phyloP scores from a whole-genome alignment of 306 rosid species.

The Prunus kanzakura region DNA sequence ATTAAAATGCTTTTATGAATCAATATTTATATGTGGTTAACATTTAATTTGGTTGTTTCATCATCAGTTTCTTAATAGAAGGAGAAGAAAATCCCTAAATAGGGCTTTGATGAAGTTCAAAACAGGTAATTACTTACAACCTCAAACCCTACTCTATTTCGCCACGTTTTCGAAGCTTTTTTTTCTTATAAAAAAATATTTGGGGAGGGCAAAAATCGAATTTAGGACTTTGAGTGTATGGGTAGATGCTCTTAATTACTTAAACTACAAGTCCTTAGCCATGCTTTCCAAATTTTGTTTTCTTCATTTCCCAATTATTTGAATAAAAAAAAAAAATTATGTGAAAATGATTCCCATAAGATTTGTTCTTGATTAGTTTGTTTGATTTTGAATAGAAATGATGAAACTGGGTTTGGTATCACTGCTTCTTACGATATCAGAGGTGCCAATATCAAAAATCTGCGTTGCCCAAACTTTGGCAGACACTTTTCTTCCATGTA shows the following conservation, averaged over 20 bases:
- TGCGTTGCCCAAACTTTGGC: conserved; percentile 41
- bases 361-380: neutral
- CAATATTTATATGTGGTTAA: too few relatives aligned
- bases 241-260: too few relatives aligned
- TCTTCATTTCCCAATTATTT: neutral
- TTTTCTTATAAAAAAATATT: too few relatives aligned
- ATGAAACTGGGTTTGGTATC: conserved; percentile 61
- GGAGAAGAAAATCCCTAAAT: conserved; percentile 42
- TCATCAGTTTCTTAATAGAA: conserved; percentile 38
- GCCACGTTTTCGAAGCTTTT: neutral
- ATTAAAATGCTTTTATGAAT: too few relatives aligned
- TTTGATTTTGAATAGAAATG: conserved; percentile 35
- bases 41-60: neutral
- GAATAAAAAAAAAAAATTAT: neutral
- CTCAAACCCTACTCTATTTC: neutral
- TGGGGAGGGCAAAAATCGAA: fast-evolving
- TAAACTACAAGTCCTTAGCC: fast-evolving
- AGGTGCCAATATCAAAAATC: conserved; percentile 55
- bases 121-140: conserved; percentile 34
- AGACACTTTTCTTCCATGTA: conserved; percentile 50
- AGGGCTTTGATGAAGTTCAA: conserved; percentile 52
- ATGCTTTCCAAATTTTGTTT: too few relatives aligned
- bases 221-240: too few relatives aligned
- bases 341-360: neutral
- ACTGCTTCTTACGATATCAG: conserved; percentile 46